Evolutionary conservation across 2,329 filamentous ascomycete species (phyloP).

Genomic region (Allantophomopsis cytisporea): DNA sequence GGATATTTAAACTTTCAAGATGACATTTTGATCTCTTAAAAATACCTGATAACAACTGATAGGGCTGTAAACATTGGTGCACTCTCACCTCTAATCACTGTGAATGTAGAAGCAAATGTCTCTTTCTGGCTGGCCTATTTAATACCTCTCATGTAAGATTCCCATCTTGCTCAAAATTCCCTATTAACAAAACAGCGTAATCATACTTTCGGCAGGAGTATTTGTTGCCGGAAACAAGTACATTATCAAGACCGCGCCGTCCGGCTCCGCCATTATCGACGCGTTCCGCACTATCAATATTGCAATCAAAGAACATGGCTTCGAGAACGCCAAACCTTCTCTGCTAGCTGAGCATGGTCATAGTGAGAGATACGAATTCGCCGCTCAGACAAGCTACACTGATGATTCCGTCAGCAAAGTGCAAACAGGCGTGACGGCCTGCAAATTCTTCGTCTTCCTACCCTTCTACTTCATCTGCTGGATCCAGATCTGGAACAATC

Average conservation of each 20-base stretch:
- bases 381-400: too few relatives aligned
- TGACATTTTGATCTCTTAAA: conserved; percentile 31
- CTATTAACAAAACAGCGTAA: conserved; percentile 1
- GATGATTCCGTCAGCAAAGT: too few relatives aligned
- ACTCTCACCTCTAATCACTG: conserved; percentile 22
- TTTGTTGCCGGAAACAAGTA: conserved; percentile 31
- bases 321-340: conserved; percentile 34
- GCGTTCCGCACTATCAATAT: conserved; percentile 50
- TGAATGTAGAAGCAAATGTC: conserved; percentile 26
- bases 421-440: too few relatives aligned
- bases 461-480: too few relatives aligned
- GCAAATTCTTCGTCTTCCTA: too few relatives aligned
- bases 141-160: conserved; percentile 43
- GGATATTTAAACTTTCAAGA: conserved; percentile 38
- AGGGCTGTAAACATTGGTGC: conserved; percentile 48
- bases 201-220: conserved; percentile 35
- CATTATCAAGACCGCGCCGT: conserved; percentile 38
- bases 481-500: conserved; percentile 25
- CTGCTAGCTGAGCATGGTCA: too few relatives aligned
- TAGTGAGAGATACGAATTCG: too few relatives aligned
- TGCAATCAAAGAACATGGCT: conserved; percentile 34
- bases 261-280: conserved; percentile 51
- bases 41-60: too few relatives aligned
- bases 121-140: conserved; percentile 31
- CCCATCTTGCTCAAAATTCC: conserved; percentile 35